Base-by-base conservation (phyloP, 768 basidiomycete species). In the Rhodotorula graminis region DNA sequence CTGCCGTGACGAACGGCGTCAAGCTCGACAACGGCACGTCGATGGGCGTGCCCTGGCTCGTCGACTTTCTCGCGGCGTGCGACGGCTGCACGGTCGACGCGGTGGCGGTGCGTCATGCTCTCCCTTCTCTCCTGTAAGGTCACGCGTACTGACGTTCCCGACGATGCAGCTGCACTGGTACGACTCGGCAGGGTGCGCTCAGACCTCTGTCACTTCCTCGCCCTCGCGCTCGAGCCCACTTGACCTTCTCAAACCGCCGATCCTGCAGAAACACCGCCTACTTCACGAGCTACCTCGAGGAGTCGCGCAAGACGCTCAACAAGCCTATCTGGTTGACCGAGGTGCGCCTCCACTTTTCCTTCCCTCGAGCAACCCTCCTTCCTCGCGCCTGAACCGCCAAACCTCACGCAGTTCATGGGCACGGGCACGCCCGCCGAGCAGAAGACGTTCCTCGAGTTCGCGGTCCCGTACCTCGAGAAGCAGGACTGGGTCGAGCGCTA, bases 401-500 rank as follows among this genome's bases (percentile, higher is more conserved):
- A 46, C 29, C 23, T 3, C 8, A 1, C 21, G 56, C 60, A 71
- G 71, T 72, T 64, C 62, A 64, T 64, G 62, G 71, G 71, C 10
- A 72, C 66, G 0, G 71, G 71, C 18, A 52, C 66, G 11, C 37
- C 62, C 11, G 31, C 23, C 15, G 66, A 67, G 9, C 71, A 67
- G 42, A 49, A 27, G 49, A 47, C 56, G 0, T 64, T 72, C 31
- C 14, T 72, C 27, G 12, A 44, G 27, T 59, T 67, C 14, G 49
- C 71, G 0, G 71, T 67, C 4, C 56, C 58, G 3, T 72, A 55
- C 49, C 62, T 72, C 40, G 71, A 72, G 33, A 16, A 67, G 15
- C 65, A 72, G n/a, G 62, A 64, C 31, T 72, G 37, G 40, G 64
- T 72, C 52, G 71, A 72, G n/a, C 47, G 49, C 6, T 68, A 72